These are phyloP conservation scores for Ustilago sp. DNA, from an alignment of 1,284 basidiomycete species.

Conservation along the genomic window DNA sequence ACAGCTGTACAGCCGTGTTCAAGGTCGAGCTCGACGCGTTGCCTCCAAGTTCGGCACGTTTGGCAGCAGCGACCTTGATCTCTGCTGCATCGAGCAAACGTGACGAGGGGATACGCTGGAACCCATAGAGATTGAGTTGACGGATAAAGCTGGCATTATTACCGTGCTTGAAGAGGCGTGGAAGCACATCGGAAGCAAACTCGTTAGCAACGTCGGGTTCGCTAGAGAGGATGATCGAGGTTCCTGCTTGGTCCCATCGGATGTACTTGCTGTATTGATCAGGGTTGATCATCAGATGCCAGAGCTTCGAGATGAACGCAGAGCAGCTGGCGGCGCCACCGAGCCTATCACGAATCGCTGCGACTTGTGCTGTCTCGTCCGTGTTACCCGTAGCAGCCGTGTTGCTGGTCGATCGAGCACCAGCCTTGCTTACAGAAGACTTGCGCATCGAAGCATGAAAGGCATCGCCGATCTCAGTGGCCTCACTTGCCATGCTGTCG, in stretches of 20 bases:
- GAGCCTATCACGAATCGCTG: conserved; percentile 66
- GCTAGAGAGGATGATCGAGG: conserved; percentile 66
- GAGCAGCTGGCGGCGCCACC: conserved; percentile 68
- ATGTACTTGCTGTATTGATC: conserved; percentile 63
- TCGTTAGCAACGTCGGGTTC: conserved; percentile 66
- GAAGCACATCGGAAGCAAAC: conserved; percentile 66
- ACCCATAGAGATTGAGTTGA: conserved; percentile 68
- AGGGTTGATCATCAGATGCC: conserved; percentile 69
- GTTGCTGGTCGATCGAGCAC: conserved; percentile 42
- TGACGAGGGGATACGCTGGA: conserved; percentile 67
- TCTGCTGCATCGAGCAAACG: conserved; percentile 63
- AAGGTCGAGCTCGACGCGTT: conserved; percentile 31
- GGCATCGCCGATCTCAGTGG: conserved; percentile 44
- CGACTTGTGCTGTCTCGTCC: conserved; percentile 65
- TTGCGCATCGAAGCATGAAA: conserved; percentile 26
- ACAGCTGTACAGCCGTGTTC: conserved; percentile 65
- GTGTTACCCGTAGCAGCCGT: conserved; percentile 41
- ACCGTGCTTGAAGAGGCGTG: conserved; percentile 68
- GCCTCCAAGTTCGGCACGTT: conserved; percentile 34
- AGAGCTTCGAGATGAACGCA: conserved; percentile 68
- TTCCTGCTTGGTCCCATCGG: conserved; percentile 64
- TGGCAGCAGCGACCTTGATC: conserved; percentile 55
- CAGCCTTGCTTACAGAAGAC: conserved; percentile 19
- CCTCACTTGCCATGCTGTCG: conserved; percentile 53
- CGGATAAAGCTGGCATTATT: conserved; percentile 69